phyloP scores from a whole-genome alignment of 768 basidiomycete genomes.

The Hygrocybe coccinea region DNA sequence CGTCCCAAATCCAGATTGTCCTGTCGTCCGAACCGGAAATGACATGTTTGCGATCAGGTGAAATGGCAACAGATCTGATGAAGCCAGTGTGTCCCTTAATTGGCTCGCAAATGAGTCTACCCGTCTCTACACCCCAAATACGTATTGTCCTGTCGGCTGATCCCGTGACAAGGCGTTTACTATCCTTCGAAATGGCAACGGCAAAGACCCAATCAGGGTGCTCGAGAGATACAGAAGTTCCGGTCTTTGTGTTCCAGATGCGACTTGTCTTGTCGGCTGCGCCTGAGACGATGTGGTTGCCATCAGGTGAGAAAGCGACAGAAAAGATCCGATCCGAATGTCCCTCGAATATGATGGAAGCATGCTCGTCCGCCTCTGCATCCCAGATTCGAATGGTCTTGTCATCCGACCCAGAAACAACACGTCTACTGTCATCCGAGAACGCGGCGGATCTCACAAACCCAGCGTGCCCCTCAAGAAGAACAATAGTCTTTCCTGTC shows the following conservation, averaged over 20 bases:
- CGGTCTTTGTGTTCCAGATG: no score
- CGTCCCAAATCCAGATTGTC: not conserved
- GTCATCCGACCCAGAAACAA: constrained; percentile 19
- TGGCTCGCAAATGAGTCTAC: not conserved
- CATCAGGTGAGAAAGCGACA: no score
- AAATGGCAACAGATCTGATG: not conserved
- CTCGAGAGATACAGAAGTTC: no score
- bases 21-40: not conserved
- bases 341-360: no score
- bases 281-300: no score
- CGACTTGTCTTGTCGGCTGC: no score
- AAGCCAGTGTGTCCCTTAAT: constrained; percentile 9
- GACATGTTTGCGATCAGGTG: no score
- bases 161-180: no score
- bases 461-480: not conserved
- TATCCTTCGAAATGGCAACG: no score
- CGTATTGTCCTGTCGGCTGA: no score
- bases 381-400: constrained; percentile 20
- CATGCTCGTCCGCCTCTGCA: not conserved
- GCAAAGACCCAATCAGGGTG: no score
- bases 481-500: not conserved
- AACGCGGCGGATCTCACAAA: constrained; percentile 20
- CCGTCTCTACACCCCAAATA: constrained; percentile 4
- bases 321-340: no score
- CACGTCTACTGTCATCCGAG: constrained; percentile 21